Conservation (phyloP, 2,329 filamentous ascomycete species). For the Talaromyces sp. region DNA sequence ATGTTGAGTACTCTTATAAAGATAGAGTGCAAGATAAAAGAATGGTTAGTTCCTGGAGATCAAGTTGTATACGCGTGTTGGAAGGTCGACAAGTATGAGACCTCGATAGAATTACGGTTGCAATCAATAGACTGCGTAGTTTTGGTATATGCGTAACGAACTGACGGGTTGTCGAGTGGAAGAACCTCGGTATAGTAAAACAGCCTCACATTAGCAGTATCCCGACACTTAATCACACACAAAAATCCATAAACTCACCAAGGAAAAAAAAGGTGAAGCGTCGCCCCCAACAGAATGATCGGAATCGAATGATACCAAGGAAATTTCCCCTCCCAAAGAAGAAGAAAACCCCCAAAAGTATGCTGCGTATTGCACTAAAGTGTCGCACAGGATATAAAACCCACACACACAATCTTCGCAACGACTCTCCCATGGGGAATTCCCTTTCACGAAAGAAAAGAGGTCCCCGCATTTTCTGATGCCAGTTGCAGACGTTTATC, state of each 20-base stretch:
- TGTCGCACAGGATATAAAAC: slow-evolving; percentile 46
- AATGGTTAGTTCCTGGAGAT: background rate
- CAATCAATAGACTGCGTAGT: too few species aligned
- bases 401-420: slow-evolving; percentile 82
- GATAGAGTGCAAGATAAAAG: background rate
- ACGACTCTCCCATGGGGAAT: slow-evolving; percentile 77
- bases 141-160: background rate
- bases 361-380: slow-evolving; percentile 96
- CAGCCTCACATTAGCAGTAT: slow-evolving; percentile 10
- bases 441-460: background rate
- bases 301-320: slow-evolving; percentile 74
- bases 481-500: slow-evolving; percentile 71
- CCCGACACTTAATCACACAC: slow-evolving; percentile 2
- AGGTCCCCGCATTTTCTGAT: slow-evolving; percentile 81
- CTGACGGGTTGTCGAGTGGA: background rate
- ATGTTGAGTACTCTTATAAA: background rate
- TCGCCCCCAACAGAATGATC: slow-evolving; percentile 82
- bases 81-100: too few species aligned
- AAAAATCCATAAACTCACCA: slow-evolving; percentile 40
- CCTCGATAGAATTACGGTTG: too few species aligned
- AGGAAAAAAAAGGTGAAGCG: slow-evolving; percentile 53
- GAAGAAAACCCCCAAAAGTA: slow-evolving; percentile 43
- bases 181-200: background rate
- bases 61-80: background rate
- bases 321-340: slow-evolving; percentile 15